phyloP scores from a whole-genome alignment of 164 flowering plant species.

The Macadamia integrifolia region DNA sequence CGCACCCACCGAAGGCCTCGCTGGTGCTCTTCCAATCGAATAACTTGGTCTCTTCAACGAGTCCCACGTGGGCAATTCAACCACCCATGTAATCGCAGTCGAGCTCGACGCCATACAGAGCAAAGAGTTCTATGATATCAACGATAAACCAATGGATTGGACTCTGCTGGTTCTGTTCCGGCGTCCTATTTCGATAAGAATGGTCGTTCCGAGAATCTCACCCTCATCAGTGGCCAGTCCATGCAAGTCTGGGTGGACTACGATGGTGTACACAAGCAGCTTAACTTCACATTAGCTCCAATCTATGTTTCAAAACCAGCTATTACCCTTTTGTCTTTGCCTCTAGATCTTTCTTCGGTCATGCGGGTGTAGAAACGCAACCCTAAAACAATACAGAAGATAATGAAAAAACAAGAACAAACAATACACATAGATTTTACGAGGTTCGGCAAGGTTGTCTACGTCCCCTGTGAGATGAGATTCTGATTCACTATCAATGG shows the following conservation, averaged over 20 bases:
- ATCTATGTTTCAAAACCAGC: slow-evolving; percentile 1
- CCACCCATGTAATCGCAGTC: slow-evolving; percentile 2
- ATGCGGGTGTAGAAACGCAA: background rate
- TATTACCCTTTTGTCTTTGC: slow-evolving; percentile 6
- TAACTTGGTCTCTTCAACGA: background rate
- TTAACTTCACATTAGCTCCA: slow-evolving; percentile 9
- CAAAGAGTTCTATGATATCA: background rate
- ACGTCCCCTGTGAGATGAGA: too few relatives aligned
- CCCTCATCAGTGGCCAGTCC: slow-evolving; percentile 5
- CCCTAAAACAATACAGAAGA: too few relatives aligned
- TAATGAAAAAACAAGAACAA: too few relatives aligned
- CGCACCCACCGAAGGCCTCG: background rate
- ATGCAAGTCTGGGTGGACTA: slow-evolving; percentile 12
- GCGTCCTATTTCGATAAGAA: slow-evolving; percentile 6
- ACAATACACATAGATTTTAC: too few relatives aligned
- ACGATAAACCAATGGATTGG: background rate
- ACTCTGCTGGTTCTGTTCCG: background rate
- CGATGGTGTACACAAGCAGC: background rate
- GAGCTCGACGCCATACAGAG: background rate
- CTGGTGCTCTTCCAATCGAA: background rate
- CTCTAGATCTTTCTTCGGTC: slow-evolving; percentile 2
- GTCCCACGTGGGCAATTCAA: background rate
- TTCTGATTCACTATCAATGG: too few relatives aligned
- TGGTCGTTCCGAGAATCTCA: background rate
- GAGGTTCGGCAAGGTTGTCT: too few relatives aligned